Evolutionary conservation across 2,329 filamentous ascomycete genomes (phyloP).

Genomic region (Fusarium tricinctum): DNA sequence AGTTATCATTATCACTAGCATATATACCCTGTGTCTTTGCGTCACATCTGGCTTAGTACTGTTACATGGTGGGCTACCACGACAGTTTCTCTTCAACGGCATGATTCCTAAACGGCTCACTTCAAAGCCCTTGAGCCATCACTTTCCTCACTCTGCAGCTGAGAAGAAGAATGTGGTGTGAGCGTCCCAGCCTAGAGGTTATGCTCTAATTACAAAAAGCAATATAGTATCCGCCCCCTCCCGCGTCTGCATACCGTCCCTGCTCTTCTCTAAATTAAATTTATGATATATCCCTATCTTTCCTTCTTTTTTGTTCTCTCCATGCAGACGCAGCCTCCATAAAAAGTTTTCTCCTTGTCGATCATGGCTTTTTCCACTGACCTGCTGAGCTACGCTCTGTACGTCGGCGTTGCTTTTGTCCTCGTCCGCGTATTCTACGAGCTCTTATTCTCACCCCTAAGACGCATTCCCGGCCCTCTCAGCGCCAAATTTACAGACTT

Average conservation of each 20-base stretch:
- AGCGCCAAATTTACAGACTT: conserved; percentile 32
- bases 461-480: conserved; percentile 28
- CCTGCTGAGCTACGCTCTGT: conserved; percentile 14
- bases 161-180: neutral
- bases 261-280: conserved; percentile 2
- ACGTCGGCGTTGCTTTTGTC: conserved; percentile 18
- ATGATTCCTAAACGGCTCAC: neutral
- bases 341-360: neutral
- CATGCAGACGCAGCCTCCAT: neutral
- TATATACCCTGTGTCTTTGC: neutral
- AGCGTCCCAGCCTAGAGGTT: neutral
- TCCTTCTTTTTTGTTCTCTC: conserved; percentile 4
- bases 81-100: neutral
- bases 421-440: conserved; percentile 25
- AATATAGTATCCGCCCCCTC: conserved; percentile 14
- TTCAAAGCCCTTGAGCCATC: neutral
- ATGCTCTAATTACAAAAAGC: conserved; percentile 10
- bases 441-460: conserved; percentile 31
- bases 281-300: conserved; percentile 14
- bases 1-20: conserved; percentile 17
- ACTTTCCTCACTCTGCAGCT: neutral
- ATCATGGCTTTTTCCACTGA: conserved; percentile 28
- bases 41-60: neutral
- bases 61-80: conserved; percentile 10
- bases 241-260: conserved; percentile 5